Evolutionary conservation across 495 filamentous ascomycete genomes (phyloP).

Genomic region (Trichoderma erinaceum): DNA sequence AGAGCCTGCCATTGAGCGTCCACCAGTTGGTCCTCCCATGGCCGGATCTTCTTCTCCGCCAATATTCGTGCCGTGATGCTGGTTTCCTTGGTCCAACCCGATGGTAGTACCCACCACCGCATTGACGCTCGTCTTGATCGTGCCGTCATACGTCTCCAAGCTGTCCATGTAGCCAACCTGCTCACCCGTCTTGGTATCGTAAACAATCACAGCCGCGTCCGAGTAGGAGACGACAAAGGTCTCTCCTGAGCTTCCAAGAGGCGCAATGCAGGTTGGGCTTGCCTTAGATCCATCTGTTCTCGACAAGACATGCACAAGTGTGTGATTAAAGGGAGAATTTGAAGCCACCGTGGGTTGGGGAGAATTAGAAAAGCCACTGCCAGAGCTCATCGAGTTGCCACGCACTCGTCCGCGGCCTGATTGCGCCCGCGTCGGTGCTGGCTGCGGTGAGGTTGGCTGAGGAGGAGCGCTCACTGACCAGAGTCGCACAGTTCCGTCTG

Average conservation of each 20-base stretch:
- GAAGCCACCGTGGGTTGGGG: slow-evolving; percentile 81
- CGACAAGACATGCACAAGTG: slow-evolving; percentile 76
- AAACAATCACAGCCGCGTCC: slow-evolving; percentile 84
- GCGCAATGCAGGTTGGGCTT: slow-evolving; percentile 86
- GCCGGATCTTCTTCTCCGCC: slow-evolving; percentile 42
- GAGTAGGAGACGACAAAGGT: slow-evolving; percentile 89
- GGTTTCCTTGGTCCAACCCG: slow-evolving; percentile 56
- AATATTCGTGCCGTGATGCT: slow-evolving; percentile 46
- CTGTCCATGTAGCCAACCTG: slow-evolving; percentile 89
- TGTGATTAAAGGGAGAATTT: slow-evolving; percentile 51
- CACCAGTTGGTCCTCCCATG: slow-evolving; percentile 68
- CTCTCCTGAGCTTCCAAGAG: slow-evolving; percentile 77
- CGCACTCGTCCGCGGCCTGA: slow-evolving; percentile 67
- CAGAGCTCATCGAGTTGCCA: slow-evolving; percentile 84
- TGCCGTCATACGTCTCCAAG: slow-evolving; percentile 86
- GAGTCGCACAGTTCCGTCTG: slow-evolving; percentile 85
- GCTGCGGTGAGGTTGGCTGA: slow-evolving; percentile 70
- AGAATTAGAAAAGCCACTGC: slow-evolving; percentile 79
- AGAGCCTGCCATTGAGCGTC: slow-evolving; percentile 47
- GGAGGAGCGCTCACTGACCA: slow-evolving; percentile 95
- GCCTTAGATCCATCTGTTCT: slow-evolving; percentile 56
- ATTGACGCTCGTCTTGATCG: slow-evolving; percentile 76
- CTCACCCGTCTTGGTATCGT: slow-evolving; percentile 85
- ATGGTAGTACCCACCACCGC: slow-evolving; percentile 82
- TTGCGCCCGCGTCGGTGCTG: slow-evolving; percentile 44